phyloP scores from a whole-genome alignment of 352 stramenopile genomes.

The Globisporangium okanoganense region DNA sequence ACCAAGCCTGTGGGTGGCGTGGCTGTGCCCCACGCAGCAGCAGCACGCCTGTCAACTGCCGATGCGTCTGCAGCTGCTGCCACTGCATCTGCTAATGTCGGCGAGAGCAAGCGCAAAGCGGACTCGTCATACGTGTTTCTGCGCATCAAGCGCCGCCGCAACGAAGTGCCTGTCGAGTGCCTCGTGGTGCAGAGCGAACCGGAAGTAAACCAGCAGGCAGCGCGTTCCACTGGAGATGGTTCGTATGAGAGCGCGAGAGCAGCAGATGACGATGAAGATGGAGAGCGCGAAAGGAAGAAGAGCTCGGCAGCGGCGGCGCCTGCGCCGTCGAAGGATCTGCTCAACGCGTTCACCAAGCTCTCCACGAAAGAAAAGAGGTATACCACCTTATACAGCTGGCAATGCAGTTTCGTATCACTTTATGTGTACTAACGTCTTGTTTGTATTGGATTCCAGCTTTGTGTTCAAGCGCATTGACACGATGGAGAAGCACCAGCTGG shows the following conservation, averaged over 20 bases:
- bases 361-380: conserved; percentile 55
- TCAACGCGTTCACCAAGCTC: conserved; percentile 58
- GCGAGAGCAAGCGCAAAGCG: conserved; percentile 15
- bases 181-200: conserved; percentile 60
- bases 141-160: conserved; percentile 80
- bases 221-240: background rate
- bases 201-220: conserved; percentile 18
- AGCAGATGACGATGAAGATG: conserved; percentile 3
- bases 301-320: background rate
- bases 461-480: conserved; percentile 86
- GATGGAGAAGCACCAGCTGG: conserved; percentile 49
- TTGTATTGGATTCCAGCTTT: conserved; percentile 23
- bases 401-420: background rate
- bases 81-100: background rate
- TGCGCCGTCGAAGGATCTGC: conserved; percentile 24
- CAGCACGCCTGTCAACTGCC: background rate
- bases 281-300: background rate
- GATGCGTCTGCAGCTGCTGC: background rate
- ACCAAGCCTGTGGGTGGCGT: background rate
- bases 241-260: conserved; percentile 15
- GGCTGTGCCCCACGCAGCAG: conserved; percentile 11
- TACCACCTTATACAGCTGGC: background rate
- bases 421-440: background rate
- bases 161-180: conserved; percentile 67
- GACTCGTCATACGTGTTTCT: conserved; percentile 62